Evolutionary conservation across 2,329 filamentous ascomycete species (phyloP), one percentile per base, ranked within the genome.

Genomic region (Alternaria sp.): DNA sequence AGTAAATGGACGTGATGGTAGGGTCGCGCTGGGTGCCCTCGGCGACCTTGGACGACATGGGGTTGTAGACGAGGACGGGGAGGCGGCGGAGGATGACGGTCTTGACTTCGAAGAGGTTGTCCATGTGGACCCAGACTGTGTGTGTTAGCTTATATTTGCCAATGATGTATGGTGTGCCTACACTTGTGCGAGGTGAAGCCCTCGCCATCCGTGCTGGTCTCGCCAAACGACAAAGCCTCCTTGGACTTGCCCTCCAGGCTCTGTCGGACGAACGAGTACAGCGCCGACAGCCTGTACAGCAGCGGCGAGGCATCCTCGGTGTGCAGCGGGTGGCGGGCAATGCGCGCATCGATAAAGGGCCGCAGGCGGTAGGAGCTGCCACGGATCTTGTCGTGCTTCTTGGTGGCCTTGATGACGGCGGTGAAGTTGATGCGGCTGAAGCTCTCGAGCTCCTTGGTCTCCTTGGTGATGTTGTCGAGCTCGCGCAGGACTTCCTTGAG

Each of bases 341-440:
- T 83, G 73, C 92, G 91, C 73, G 97, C 91, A 82, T 97, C 92
- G 81, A 98, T 90, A 84, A 98, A 90, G 26, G 96, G 94, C 23
- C 93, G 89, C 70, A 98, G 91, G 79, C 91, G 93, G 84, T 98
- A 98, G 57, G 89, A 87, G 69, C 89, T 87, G 59, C 94, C 94
- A 69, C 95, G 88, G 83, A 95, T 96, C 70, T 96, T 92, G 81
- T 99, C 96, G 82, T 99, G 96, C 83, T 99, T 99, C 89, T 99
- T 99, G 60, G 93, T 93, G 51, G 97, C 97, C 85, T 99, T 99
- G 77, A 97, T 87, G 81, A 98, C 97, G 51, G 93, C 96, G 6
- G 96, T 97, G 81, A 97, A 99, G 83, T 99, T 99, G 83, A 97
- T 90, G 68, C 91, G 92, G 81, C 93, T 96, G 83, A 96, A 99